These are phyloP conservation scores for Margaritispora aquatica DNA, from an alignment of 495 filamentous ascomycete species.

Conservation along the genomic window DNA sequence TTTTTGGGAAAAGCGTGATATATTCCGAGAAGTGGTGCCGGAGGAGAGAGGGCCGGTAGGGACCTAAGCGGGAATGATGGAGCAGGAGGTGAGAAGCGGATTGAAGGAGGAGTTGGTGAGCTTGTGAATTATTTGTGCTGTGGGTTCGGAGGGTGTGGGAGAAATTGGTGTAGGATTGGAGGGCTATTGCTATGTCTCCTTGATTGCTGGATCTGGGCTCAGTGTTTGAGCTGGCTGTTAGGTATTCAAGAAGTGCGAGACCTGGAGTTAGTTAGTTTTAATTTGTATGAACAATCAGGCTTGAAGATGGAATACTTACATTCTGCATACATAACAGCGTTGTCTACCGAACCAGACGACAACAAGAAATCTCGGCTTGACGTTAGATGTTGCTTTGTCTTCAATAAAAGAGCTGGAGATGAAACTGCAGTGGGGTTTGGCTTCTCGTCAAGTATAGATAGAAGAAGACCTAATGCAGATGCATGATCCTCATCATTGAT, in stretches of 20 bases:
- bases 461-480: constrained; percentile 32
- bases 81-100: constrained; percentile 60
- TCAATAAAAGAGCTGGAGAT: constrained; percentile 39
- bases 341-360: constrained; percentile 34
- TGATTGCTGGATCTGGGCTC: constrained; percentile 32
- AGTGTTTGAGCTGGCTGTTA: constrained; percentile 32
- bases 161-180: constrained; percentile 32
- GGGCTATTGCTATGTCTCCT: constrained; percentile 44
- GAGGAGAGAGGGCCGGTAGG: constrained; percentile 58
- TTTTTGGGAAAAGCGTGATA: constrained; percentile 60
- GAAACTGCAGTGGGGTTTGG: constrained; percentile 8
- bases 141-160: constrained; percentile 24
- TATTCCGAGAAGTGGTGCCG: constrained; percentile 53
- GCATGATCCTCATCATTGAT: constrained; percentile 41
- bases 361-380: constrained; percentile 50
- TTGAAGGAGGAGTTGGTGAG: constrained; percentile 59
- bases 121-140: background rate
- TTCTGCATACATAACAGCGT: constrained; percentile 51
- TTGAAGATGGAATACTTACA: constrained; percentile 20
- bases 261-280: background rate
- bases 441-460: constrained; percentile 24
- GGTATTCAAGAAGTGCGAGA: constrained; percentile 58
- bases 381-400: constrained; percentile 49
- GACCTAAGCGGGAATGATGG: constrained; percentile 52
- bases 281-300: background rate